Conservation (phyloP, 306 rosid species). For the Rosa persica region DNA sequence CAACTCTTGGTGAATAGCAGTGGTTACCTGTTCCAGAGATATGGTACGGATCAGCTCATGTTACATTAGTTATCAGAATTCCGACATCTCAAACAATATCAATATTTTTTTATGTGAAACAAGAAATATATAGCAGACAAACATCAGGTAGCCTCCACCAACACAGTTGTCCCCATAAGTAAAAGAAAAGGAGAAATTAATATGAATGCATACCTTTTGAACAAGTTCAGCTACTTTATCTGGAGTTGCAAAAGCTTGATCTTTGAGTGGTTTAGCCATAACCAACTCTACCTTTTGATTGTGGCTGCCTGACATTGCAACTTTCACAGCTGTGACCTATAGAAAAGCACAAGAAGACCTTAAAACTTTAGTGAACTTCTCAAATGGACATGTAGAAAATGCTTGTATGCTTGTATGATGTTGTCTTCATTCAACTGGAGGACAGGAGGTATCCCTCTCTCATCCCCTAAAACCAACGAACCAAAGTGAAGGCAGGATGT, state of each 20-base stretch:
- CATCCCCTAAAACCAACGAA: neutral
- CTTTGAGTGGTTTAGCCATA: conserved; percentile 81
- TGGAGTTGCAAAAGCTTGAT: conserved; percentile 94
- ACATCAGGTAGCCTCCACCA: neutral
- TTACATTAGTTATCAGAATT: neutral
- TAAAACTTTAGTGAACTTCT: neutral
- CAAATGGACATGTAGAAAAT: neutral
- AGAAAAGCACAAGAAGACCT: conserved; percentile 29
- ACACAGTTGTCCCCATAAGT: neutral
- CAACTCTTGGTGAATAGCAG: conserved; percentile 78
- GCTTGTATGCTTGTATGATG: neutral
- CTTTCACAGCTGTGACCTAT: conserved; percentile 95
- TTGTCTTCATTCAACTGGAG: neutral
- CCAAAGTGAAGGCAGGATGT: neutral
- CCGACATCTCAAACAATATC: neutral
- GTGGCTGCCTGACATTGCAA: conserved; percentile 72
- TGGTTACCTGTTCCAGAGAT: conserved; percentile 57
- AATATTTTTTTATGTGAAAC: neutral
- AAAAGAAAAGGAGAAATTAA: neutral
- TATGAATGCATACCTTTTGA: conserved; percentile 60
- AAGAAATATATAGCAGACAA: neutral
- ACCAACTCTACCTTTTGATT: conserved; percentile 67
- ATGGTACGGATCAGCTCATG: conserved; percentile 22
- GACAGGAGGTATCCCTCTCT: neutral
- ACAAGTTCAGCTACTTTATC: conserved; percentile 93